phyloP scores from a whole-genome alignment of 768 basidiomycete genomes.

The Lanmaoa pseudosensibilis region DNA sequence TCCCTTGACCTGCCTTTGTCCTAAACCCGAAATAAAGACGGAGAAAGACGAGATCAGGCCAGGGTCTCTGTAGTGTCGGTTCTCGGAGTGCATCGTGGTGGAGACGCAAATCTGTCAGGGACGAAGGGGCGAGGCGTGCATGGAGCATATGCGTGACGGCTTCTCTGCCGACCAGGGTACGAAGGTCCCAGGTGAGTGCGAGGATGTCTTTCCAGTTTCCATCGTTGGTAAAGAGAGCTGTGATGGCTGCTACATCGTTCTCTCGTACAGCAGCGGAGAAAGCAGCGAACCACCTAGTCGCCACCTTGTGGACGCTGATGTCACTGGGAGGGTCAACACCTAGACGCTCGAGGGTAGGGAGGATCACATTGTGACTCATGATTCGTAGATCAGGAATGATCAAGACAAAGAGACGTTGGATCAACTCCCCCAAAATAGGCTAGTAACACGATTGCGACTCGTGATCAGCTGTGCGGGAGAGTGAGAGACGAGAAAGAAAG shows the following conservation, averaged over 20 bases:
- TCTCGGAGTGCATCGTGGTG: slow-evolving; percentile 14
- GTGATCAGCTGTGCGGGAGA: neutral
- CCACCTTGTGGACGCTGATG: slow-evolving; percentile 23
- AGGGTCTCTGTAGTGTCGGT: slow-evolving; percentile 36
- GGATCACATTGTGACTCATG: slow-evolving; percentile 5
- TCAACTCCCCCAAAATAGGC: neutral
- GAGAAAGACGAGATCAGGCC: slow-evolving; percentile 56
- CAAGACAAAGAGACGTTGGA: neutral
- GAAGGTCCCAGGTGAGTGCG: slow-evolving; percentile 49
- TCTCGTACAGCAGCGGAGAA: slow-evolving; percentile 20
- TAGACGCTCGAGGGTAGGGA: slow-evolving; percentile 32
- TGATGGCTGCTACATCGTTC: slow-evolving; percentile 20
- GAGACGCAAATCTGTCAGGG: slow-evolving; percentile 23
- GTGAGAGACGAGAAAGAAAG: neutral
- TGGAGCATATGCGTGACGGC: slow-evolving; percentile 34
- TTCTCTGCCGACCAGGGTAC: slow-evolving; percentile 39
- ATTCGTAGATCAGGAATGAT: neutral
- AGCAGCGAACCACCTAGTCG: slow-evolving; percentile 29
- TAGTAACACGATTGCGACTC: neutral
- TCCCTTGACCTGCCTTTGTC: slow-evolving; percentile 41
- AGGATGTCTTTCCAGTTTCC: slow-evolving; percentile 47
- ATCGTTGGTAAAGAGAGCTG: slow-evolving; percentile 33
- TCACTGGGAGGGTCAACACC: slow-evolving; percentile 20
- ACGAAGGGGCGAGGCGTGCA: slow-evolving; percentile 30
- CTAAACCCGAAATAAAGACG: slow-evolving; percentile 52